Evolutionary conservation across 768 basidiomycete species (phyloP).

Genomic region (Suillus alpinus): DNA sequence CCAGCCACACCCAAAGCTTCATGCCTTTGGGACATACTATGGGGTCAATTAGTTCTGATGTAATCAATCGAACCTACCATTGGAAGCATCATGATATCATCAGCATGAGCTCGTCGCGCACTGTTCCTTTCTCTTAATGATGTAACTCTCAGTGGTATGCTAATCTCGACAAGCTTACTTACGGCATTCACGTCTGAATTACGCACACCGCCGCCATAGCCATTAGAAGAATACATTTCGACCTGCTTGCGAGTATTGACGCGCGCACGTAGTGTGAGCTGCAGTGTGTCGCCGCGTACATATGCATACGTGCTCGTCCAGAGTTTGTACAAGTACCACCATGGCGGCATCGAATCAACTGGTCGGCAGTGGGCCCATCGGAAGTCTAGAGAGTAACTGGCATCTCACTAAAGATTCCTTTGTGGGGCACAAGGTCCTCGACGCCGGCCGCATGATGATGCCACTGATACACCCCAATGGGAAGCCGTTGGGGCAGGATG

Average conservation of each 20-base stretch:
- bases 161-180: background rate
- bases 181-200: background rate
- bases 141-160: background rate
- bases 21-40: conserved; percentile 45
- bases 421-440: conserved; percentile 41
- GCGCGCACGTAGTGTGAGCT: conserved; percentile 37
- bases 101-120: background rate
- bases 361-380: background rate
- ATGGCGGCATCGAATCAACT: background rate
- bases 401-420: conserved; percentile 47
- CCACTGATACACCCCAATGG: conserved; percentile 44
- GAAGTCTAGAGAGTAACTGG: conserved; percentile 27
- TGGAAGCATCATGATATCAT: conserved; percentile 24
- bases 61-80: conserved; percentile 33
- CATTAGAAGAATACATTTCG: background rate
- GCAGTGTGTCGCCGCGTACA: conserved; percentile 44
- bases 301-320: conserved; percentile 48
- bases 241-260: conserved; percentile 36
- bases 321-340: conserved; percentile 29
- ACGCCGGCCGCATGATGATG: conserved; percentile 41
- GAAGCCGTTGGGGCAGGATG: conserved; percentile 29
- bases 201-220: background rate
- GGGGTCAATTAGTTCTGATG: conserved; percentile 34
- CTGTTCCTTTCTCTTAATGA: conserved; percentile 18
- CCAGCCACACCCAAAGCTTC: conserved; percentile 46